Percentiles rank a stretch among this genome's conserved stretches.
Evolutionary conservation across 1,139 yeast genomes (phyloP).

Genomic region (Debaryomyces fabryi): DNA sequence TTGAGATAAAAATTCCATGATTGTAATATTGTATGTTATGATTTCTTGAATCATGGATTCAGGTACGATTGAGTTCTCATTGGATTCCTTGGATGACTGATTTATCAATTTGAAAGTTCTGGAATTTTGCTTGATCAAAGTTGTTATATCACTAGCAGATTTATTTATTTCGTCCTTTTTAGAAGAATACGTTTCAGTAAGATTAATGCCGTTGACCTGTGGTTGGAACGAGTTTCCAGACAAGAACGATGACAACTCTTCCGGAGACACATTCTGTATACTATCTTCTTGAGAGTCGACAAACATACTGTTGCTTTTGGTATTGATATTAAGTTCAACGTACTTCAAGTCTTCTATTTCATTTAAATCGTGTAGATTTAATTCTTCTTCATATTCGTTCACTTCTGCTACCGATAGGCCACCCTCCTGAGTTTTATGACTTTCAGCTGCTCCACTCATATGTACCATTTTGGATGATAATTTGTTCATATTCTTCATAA

Average conservation of each 20-base stretch:
- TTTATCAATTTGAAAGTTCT: slow-evolving; percentile 27
- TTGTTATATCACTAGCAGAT: slow-evolving; percentile 52
- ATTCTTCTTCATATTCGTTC: slow-evolving; percentile 49
- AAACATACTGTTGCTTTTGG: slow-evolving; percentile 19
- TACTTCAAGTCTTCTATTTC: slow-evolving; percentile 52
- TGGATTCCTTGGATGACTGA: slow-evolving; percentile 11
- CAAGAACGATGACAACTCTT: slow-evolving; percentile 32
- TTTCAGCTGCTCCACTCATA: slow-evolving; percentile 31
- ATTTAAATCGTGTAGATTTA: slow-evolving; percentile 65
- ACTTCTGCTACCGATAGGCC: slow-evolving; percentile 32
- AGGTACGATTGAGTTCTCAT: slow-evolving; percentile 29
- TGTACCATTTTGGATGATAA: slow-evolving; percentile 81
- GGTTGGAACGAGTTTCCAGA: slow-evolving; percentile 20
- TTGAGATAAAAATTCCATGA: slow-evolving; percentile 47
- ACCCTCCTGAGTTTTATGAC: slow-evolving; percentile 11
- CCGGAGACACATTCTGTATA: slow-evolving; percentile 14
- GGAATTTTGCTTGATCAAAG: slow-evolving; percentile 58
- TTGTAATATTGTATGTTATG: slow-evolving; percentile 41
- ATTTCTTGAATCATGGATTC: slow-evolving; percentile 35
- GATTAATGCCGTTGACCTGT: slow-evolving; percentile 30
- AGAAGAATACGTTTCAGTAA: slow-evolving; percentile 42
- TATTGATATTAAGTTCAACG: slow-evolving; percentile 58
- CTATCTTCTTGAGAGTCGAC: slow-evolving; percentile 2
- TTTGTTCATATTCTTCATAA: slow-evolving; percentile 86
- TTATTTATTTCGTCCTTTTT: slow-evolving; percentile 45